Conservation (phyloP, 2,329 filamentous ascomycete species). For the Xylariaceae sp. region DNA sequence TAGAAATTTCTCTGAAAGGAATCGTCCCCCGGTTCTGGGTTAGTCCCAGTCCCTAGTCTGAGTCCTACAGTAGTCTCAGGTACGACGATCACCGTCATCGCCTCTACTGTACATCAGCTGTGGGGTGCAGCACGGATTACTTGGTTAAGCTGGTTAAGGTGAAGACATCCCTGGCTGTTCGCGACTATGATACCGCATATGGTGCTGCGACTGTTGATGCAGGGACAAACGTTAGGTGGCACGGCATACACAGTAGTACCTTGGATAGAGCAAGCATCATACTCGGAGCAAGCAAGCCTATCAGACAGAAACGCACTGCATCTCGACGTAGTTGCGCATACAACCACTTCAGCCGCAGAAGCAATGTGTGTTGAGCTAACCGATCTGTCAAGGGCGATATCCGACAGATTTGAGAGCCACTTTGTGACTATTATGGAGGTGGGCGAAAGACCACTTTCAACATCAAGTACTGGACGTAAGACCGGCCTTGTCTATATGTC, state of each 20-base stretch:
- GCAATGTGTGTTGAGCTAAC: constrained; percentile 7
- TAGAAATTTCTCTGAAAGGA: no score
- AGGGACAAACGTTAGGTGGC: constrained; percentile 2
- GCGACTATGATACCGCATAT: no score
- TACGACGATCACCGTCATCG: background rate
- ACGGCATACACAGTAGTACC: background rate
- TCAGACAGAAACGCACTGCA: constrained; percentile 7
- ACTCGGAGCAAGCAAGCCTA: background rate
- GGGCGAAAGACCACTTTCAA: background rate
- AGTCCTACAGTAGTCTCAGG: no score
- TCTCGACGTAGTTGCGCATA: background rate
- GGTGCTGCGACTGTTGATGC: constrained; percentile 5
- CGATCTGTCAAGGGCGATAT: background rate
- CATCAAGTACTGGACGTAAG: no score
- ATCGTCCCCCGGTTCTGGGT: background rate
- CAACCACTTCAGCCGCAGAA: constrained; percentile 18
- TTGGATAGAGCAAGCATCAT: background rate
- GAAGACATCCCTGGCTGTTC: no score
- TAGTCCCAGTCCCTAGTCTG: background rate
- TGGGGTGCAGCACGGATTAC: background rate
- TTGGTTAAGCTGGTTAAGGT: background rate
- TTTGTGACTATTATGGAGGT: background rate
- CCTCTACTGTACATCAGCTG: no score
- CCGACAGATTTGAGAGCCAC: background rate
- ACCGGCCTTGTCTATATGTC: constrained; percentile 2